Percentiles rank a stretch among this genome's conserved stretches.
phyloP scores from a whole-genome alignment of 345 rosid genomes.

The Salix arbutifolia region DNA sequence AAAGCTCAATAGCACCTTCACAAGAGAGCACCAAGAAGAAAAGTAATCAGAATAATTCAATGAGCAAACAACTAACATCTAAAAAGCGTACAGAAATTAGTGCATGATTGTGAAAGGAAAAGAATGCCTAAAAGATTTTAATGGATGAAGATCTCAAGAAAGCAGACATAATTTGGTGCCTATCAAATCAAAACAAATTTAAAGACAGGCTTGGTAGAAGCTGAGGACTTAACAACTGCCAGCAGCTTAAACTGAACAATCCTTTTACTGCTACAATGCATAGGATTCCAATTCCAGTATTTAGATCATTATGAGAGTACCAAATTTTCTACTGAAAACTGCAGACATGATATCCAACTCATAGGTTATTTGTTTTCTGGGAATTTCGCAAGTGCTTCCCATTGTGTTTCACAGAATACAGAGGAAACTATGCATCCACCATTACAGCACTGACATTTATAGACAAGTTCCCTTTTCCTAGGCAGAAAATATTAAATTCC shows the following conservation, averaged over 20 bases:
- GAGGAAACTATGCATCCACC: not conserved
- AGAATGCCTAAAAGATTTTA: not conserved
- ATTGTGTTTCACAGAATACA: not conserved
- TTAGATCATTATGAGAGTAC: not conserved
- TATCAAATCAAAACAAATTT: not conserved
- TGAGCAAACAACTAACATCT: not conserved
- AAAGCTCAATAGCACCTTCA: conserved; percentile 94
- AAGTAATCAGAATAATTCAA: conserved; percentile 6
- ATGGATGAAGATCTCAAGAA: not conserved
- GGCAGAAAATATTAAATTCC: not conserved
- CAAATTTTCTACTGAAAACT: not conserved
- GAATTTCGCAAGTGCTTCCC: not conserved
- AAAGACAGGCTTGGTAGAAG: not conserved
- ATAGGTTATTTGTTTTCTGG: not conserved
- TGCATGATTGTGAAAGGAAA: not conserved
- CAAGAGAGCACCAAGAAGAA: not conserved
- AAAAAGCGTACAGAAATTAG: not conserved
- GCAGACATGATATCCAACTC: not conserved
- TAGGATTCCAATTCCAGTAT: not conserved
- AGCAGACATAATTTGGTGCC: not conserved
- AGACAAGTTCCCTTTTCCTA: not conserved
- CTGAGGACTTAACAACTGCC: not conserved
- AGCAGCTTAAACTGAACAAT: not conserved
- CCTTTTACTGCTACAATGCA: not conserved
- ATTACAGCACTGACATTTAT: not conserved